Evolutionary conservation across 805 yeast genomes (phyloP), one percentile per base, ranked within the genome.

Genomic region (Hyphopichia homilentoma): DNA sequence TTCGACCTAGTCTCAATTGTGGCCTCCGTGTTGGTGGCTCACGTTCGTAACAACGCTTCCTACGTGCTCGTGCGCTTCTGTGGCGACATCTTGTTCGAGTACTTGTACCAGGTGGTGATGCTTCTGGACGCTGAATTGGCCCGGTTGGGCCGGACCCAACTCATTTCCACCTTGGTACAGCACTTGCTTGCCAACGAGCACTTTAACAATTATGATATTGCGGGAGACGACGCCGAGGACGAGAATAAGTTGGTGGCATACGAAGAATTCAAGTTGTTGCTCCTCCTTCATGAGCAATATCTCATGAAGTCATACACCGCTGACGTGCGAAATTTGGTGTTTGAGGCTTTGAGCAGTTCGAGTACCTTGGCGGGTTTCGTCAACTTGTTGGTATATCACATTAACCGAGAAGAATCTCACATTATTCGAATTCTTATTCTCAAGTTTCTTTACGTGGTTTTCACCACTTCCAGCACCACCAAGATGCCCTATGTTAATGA

Each of bases 221-320:
- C 48, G 22, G 56, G 50, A n/a, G 68, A 60, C 25, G 62, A 58
- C 24, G 55, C 51, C 35, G 75, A 71, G 27, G 81, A 81, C 49
- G 71, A 77, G 29, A 69, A 68, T 40, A 81, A 79, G 48, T 44
- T 61, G n/a, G 52, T 60, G 9, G 67, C 70, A 7, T 77, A 76
- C 40, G 75, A 84, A 24, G 79, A 81, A 39, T 79, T 88, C 61
- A 80, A 79, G 47, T 61, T 85, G 11, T 55, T 89, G 8, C 61
- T 89, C 24, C 79, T 87, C 1, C 62, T 89, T 16, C 89, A 89
- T 57, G 96, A 89, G 52, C 96, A 89, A 57, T 89, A 77, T 56
- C 77, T 89, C 81, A 81, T 86, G 75, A 40, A 65, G 44, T 54
- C 70, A 43, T 47, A 68, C 54, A 36, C 56, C 4, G 47, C 53